These are phyloP conservation scores for Tulasnella sp. DNA, from an alignment of 768 basidiomycete species.

Conservation along the genomic window DNA sequence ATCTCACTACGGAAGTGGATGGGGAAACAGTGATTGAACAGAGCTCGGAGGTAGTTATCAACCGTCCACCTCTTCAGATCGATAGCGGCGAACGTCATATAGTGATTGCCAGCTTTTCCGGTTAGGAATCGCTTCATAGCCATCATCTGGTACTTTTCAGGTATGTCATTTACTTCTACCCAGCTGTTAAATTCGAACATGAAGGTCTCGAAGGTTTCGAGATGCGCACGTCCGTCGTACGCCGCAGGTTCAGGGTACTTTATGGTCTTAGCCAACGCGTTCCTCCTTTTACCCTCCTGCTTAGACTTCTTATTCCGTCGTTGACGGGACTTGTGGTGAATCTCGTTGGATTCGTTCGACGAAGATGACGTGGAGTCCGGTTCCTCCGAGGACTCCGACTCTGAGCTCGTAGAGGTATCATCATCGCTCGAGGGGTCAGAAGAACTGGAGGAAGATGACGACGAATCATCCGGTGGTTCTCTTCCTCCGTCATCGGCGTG, in stretches of 20 bases:
- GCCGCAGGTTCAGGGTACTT: background rate
- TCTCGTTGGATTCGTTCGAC: background rate
- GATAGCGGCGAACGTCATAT: background rate
- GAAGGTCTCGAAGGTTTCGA: conserved; percentile 1
- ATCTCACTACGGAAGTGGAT: conserved; percentile 12
- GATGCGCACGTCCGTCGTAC: background rate
- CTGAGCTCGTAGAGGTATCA: background rate
- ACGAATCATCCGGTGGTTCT: background rate
- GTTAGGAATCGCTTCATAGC: background rate
- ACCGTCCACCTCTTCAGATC: background rate
- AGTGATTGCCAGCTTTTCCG: background rate
- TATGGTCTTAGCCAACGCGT: no score
- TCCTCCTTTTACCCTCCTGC: no score
- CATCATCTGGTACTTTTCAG: background rate
- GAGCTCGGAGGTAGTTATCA: background rate
- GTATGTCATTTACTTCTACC: background rate
- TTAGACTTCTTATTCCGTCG: background rate
- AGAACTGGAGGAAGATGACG: background rate
- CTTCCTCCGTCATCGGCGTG: background rate
- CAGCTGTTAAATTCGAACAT: background rate
- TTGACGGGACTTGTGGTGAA: background rate
- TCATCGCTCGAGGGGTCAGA: background rate
- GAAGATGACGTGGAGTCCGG: background rate
- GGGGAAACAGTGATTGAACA: conserved; percentile 22
- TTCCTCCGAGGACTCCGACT: background rate